These are phyloP conservation scores for Breviolum minutum DNA, from an alignment of 73 alveolate species.

Conservation along the genomic window DNA sequence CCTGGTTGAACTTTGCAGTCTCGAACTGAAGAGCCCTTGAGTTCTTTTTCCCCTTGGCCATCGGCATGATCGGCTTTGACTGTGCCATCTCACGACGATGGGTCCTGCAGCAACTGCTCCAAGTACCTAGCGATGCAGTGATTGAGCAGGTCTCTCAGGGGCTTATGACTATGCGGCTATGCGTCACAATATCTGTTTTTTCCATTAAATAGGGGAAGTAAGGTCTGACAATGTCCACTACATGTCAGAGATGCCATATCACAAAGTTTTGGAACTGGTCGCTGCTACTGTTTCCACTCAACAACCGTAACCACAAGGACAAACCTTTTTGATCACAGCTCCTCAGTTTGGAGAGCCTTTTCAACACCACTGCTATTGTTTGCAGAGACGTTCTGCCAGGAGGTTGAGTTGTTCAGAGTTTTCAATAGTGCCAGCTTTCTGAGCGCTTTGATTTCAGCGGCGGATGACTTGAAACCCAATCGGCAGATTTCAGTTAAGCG, in stretches of 20 bases:
- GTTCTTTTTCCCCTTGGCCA: background rate
- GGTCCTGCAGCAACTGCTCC: constrained; percentile 53
- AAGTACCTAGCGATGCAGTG: background rate
- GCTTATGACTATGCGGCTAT: background rate
- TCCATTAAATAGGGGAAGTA: too few species aligned
- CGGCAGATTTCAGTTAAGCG: background rate
- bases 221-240: too few species aligned
- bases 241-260: too few species aligned
- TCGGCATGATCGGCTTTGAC: background rate
- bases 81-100: constrained; percentile 16
- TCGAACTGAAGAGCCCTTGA: too few species aligned
- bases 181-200: background rate
- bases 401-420: constrained; percentile 4
- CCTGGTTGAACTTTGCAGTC: too few species aligned
- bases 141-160: background rate
- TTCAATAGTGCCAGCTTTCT: constrained; percentile 4
- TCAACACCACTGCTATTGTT: background rate
- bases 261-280: too few species aligned
- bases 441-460: constrained; percentile 27
- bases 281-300: too few species aligned
- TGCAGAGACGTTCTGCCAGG: background rate
- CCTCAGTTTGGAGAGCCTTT: background rate
- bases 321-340: background rate
- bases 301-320: background rate
- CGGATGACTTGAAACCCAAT: constrained; percentile 3